Base-by-base conservation (phyloP, 2,329 filamentous ascomycete species). In the Clathrospora elynae region DNA sequence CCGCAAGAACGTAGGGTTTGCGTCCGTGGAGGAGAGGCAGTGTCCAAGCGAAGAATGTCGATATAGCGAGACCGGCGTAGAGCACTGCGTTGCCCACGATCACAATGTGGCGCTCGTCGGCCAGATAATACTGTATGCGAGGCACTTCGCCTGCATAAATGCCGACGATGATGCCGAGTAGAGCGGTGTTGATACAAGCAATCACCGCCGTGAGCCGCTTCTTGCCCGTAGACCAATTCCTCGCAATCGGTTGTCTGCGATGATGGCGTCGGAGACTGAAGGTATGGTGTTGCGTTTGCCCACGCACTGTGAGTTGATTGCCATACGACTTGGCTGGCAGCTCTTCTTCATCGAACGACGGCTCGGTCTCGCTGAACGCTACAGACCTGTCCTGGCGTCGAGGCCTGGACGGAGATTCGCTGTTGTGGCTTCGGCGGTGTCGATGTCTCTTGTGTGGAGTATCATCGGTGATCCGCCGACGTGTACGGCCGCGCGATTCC, bases 81-180 rank as follows among this genome's bases (percentile, higher is more conserved):
- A 90, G 79, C 67, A 83, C 78, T 11, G 87, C 85, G 55, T 91
- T 91, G 3, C 88, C 88, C 23, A 88, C 75, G 18, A 90, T 83
- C 2, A 83, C 78, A 46, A 81, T 76, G 57, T 89, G 86, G 30
- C 81, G 71, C 47, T 84, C 77, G 56, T 90, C 86, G 16, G 82
- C 83, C 51, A 91, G 81, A 57, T 83, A 84, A 64, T 90, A 90
- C 62, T 90, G 87, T 17, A 91, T 88, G 3, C 83, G 81, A n/a
- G 87, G 86, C 1, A 90, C 86, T 54, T 90, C 79, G 3, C 87
- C 88, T 40, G 86, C 75, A 63, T 90, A 92, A 14, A 90, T 86
- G 1, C 88, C 87, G 43, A 88, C 73, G 14, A 90, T 74, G 17
- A 87, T 72, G 0, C 87, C 87, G 31, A 90, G 76, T 39, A 89